phyloP scores from a whole-genome alignment of 257 asterid genomes.

The Echites panduratus region DNA sequence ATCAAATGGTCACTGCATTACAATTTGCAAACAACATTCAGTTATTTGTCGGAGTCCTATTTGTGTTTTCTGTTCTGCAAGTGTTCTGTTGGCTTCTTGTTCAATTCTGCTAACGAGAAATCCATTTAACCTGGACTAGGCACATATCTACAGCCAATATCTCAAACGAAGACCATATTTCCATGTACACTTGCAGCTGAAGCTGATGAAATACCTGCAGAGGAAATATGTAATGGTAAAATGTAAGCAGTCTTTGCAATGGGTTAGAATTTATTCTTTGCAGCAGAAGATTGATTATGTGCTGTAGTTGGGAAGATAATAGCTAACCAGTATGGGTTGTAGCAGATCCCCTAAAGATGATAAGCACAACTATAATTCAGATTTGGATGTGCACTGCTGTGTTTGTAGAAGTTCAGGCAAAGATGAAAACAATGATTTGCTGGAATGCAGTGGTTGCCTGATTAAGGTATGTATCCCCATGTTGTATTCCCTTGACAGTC shows the following conservation, averaged over 20 bases:
- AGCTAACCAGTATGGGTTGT: constrained; percentile 3
- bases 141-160: background rate
- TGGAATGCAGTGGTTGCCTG: constrained; percentile 32
- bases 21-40: background rate
- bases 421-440: constrained; percentile 25
- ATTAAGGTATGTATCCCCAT: constrained; percentile 32
- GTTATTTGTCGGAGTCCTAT: background rate
- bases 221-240: constrained; percentile 2
- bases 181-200: background rate
- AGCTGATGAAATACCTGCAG: constrained; percentile 5
- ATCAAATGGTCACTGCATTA: background rate
- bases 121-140: background rate
- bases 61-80: background rate
- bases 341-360: constrained; percentile 31
- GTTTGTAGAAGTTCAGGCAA: constrained; percentile 39
- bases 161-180: constrained; percentile 3
- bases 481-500: background rate
- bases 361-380: constrained; percentile 10
- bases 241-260: constrained; percentile 9
- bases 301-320: background rate
- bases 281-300: background rate
- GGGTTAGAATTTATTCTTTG: background rate
- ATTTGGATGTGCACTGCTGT: constrained; percentile 25
- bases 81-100: background rate
- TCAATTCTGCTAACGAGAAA: background rate